Conservation (phyloP, 148 eudicot species). For the Mesembryanthemum crystallinum region DNA sequence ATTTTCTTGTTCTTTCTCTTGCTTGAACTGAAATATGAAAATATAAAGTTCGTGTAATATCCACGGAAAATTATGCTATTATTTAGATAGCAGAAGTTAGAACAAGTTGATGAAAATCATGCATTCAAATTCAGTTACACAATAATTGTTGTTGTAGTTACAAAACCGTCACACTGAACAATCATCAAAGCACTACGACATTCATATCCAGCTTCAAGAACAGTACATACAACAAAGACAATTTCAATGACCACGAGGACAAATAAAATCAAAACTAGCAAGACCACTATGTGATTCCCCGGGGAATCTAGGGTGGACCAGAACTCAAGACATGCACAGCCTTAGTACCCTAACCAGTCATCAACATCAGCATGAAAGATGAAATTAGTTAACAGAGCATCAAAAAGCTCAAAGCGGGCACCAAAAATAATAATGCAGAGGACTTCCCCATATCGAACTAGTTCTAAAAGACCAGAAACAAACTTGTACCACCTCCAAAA, state of each 20-base stretch:
- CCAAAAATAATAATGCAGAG: background rate
- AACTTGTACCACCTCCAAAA: background rate
- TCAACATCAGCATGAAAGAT: background rate
- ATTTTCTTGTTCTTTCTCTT: conserved; percentile 77
- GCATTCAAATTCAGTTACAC: background rate
- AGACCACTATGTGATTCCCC: background rate
- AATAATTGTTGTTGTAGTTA: background rate
- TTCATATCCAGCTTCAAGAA: background rate
- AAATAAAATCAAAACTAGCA: background rate
- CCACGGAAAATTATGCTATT: background rate
- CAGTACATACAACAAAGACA: background rate
- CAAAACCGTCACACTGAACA: background rate
- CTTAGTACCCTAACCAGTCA: background rate
- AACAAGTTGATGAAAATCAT: background rate
- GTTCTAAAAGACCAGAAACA: background rate
- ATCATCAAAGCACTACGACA: background rate
- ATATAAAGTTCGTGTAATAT: background rate
- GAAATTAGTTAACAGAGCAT: background rate
- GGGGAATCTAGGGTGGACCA: background rate
- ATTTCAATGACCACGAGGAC: background rate
- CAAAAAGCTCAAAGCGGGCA: background rate
- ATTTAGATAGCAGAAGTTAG: background rate
- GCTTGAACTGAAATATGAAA: conserved; percentile 37
- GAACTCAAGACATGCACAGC: background rate
- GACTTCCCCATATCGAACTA: background rate